Evolutionary conservation across 2,329 filamentous ascomycete genomes (phyloP).

Genomic region (Penicillium sp.): DNA sequence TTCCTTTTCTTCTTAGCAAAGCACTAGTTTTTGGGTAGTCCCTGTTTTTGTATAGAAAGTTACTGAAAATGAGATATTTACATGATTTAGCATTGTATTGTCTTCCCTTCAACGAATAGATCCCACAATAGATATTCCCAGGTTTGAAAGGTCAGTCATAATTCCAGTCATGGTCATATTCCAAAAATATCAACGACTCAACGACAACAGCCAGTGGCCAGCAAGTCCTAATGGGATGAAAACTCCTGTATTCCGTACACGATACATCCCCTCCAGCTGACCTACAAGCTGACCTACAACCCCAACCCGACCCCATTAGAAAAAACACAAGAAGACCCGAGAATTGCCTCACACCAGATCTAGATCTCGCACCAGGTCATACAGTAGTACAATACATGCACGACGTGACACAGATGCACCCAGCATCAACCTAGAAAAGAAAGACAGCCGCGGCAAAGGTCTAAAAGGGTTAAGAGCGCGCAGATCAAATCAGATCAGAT

Average conservation of each 20-base stretch:
- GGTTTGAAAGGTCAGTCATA: neutral
- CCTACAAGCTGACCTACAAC: neutral
- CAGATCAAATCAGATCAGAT: neutral
- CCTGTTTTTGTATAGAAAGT: neutral
- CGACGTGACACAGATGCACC: neutral
- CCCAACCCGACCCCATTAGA: neutral
- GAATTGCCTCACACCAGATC: neutral
- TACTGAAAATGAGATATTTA: neutral
- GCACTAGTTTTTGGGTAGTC: neutral
- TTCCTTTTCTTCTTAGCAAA: no score
- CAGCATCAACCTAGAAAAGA: neutral
- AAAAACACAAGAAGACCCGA: neutral
- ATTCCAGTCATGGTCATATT: neutral
- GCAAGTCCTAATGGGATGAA: no score
- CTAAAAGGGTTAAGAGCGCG: neutral
- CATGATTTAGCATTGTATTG: neutral
- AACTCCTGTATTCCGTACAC: neutral
- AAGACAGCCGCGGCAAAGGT: neutral
- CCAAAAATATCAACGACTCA: neutral
- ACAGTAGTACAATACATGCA: neutral
- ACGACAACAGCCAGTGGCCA: neutral
- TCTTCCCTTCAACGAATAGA: neutral
- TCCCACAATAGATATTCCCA: neutral
- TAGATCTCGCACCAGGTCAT: neutral
- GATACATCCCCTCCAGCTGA: neutral